Evolutionary conservation across 2,329 filamentous ascomycete species (phyloP), one percentile per base, ranked within the genome.

Genomic region (Alternaria tenuissima): DNA sequence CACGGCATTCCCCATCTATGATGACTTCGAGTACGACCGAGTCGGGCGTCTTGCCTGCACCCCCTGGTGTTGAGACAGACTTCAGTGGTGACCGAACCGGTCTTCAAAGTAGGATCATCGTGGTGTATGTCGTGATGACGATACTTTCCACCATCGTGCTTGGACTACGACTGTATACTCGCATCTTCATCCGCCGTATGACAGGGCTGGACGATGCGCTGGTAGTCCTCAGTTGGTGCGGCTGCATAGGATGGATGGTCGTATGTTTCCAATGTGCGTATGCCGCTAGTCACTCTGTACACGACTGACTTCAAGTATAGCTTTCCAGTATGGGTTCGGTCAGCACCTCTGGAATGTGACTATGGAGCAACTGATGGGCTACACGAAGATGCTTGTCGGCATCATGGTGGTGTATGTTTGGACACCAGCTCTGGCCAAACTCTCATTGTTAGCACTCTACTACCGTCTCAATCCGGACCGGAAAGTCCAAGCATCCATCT

Each of bases 351-450:
- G 67, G 67, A 63, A 68, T 32, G 60, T 69, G 26, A 60, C 63
- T 6, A 43, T 46, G 2, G 47, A 54, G 18, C 62, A 62, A 20
- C 30, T 67, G 34, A 14, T 44, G 32, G 34, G 34, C 32, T 68
- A 66, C 39, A 42, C 52, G 16, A 61, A 52, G 44, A 60, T 65
- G 46, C 61, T 70, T 18, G 56, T 64, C 9, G 62, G 58, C 22
- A 67, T 69, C 38, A 59, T 59, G 57, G 52, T 61, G 16, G 59
- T 66, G 11, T 70, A 70, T 42, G 64, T 68, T 41, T 70, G 64
- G 67, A 64, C 58, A 12, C 67, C 67, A 22, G 65, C 66, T n/a
- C 41, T 70, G n/a, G 58, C 66, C 22, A 70, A 70, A 36, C 57
- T 69, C 18, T 70, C 67, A 1, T 43, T 70, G 22, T 60, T 70